phyloP scores from a whole-genome alignment of 352 stramenopile species.

The Globisporangium acanthophoron region DNA sequence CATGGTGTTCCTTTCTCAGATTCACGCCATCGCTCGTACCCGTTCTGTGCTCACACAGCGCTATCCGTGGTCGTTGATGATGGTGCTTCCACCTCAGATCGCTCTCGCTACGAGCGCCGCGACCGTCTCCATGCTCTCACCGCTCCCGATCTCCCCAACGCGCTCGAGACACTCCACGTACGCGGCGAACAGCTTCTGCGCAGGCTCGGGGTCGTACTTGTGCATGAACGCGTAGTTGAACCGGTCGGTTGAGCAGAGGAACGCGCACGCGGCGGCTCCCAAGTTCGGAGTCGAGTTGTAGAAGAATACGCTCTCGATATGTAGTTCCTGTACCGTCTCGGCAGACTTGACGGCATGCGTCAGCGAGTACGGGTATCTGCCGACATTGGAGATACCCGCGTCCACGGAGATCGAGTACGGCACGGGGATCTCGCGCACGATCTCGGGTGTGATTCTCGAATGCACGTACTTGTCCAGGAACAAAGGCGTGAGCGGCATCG shows the following conservation, averaged over 20 bases:
- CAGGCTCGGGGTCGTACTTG: slow-evolving; percentile 6
- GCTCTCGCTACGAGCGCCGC: neutral
- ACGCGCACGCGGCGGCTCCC: slow-evolving; percentile 4
- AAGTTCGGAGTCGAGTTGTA: slow-evolving; percentile 7
- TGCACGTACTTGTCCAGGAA: slow-evolving; percentile 1
- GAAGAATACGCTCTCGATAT: slow-evolving; percentile 8
- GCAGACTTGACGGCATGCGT: neutral
- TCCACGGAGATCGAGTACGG: neutral
- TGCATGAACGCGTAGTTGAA: slow-evolving; percentile 13
- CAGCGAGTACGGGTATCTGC: slow-evolving; percentile 5
- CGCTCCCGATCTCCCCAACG: neutral
- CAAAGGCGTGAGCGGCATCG: neutral
- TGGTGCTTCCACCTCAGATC: no score
- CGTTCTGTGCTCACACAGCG: no score
- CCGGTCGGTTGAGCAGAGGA: slow-evolving; percentile 7
- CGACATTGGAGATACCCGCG: slow-evolving; percentile 11
- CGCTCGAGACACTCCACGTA: neutral
- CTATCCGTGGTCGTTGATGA: no score
- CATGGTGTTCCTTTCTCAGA: no score
- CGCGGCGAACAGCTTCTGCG: neutral
- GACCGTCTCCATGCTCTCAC: neutral
- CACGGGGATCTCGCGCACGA: neutral
- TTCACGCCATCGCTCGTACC: no score
- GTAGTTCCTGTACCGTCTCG: no score
- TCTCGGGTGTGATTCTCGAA: neutral